These are phyloP conservation scores for Rusavskia elegans DNA, from an alignment of 495 filamentous ascomycete species.

Conservation along the genomic window DNA sequence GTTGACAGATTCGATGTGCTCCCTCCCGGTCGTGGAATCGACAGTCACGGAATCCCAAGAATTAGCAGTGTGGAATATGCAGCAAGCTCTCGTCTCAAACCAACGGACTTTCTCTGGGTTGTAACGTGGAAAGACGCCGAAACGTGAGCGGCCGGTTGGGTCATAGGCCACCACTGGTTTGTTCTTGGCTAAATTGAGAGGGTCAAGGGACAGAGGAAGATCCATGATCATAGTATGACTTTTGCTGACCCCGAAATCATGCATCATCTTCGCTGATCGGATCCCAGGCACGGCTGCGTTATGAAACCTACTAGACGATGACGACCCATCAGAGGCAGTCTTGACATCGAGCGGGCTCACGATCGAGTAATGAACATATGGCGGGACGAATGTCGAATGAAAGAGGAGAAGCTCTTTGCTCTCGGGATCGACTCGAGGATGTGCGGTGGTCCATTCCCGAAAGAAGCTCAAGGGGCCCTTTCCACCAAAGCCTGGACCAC, in stretches of 20 bases:
- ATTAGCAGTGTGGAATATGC: conserved; percentile 54
- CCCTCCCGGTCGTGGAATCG: not conserved
- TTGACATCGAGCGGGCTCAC: conserved; percentile 19
- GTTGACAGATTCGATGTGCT: conserved; percentile 19
- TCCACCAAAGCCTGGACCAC: conserved; percentile 29
- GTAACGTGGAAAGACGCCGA: conserved; percentile 47
- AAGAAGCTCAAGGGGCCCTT: conserved; percentile 35
- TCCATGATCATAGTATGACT: conserved; percentile 48
- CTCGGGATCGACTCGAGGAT: conserved; percentile 43
- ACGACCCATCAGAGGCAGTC: not conserved
- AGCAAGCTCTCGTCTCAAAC: conserved; percentile 47
- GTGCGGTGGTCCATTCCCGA: conserved; percentile 52
- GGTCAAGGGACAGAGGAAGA: conserved; percentile 45
- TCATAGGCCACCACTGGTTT: conserved; percentile 40
- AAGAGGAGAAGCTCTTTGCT: conserved; percentile 48
- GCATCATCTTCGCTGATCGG: conserved; percentile 50
- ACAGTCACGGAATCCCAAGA: conserved; percentile 34
- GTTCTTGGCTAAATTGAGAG: conserved; percentile 35
- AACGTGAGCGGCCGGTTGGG: conserved; percentile 32
- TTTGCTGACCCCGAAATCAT: conserved; percentile 49
- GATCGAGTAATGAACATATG: conserved; percentile 51
- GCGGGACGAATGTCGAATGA: conserved; percentile 40
- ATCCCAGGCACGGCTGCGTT: conserved; percentile 37
- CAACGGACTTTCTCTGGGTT: conserved; percentile 36
- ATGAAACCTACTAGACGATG: conserved; percentile 8